Conservation (phyloP, 176 grass and related monocot genomes). For the Ensete glaucum region DNA sequence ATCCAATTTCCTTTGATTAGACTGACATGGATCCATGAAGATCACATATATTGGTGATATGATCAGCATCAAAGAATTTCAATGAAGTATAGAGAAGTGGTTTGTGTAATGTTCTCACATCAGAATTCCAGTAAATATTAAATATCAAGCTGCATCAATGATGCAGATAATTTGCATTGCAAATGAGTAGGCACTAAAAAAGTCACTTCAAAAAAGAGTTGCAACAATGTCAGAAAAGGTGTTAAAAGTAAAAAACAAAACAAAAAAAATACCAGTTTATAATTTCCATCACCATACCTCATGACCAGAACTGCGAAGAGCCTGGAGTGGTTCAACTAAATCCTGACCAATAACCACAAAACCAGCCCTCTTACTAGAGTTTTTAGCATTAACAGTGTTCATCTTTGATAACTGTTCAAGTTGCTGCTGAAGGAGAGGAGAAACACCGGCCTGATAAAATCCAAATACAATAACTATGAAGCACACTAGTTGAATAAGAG, state of each 20-base stretch:
- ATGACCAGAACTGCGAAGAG: slow-evolving; percentile 71
- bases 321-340: slow-evolving; percentile 72
- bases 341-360: slow-evolving; percentile 78
- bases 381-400: slow-evolving; percentile 23
- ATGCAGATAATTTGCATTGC: not conserved
- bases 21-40: too few relatives aligned
- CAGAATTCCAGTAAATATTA: not conserved
- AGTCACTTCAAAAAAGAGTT: not conserved
- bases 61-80: too few relatives aligned
- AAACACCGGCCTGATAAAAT: slow-evolving; percentile 58
- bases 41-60: too few relatives aligned
- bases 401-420: slow-evolving; percentile 59
- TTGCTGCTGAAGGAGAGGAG: slow-evolving; percentile 66
- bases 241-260: not conserved
- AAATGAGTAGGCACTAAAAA: not conserved
- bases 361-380: slow-evolving; percentile 34
- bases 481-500: slow-evolving; percentile 1
- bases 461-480: slow-evolving; percentile 2
- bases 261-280: not conserved
- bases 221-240: not conserved
- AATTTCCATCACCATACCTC: slow-evolving; percentile 33
- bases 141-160: not conserved
- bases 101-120: not conserved
- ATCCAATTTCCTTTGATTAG: too few relatives aligned
- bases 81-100: not conserved